phyloP scores from a whole-genome alignment of 2,329 filamentous ascomycete species.

The Fusarium agapanthi region DNA sequence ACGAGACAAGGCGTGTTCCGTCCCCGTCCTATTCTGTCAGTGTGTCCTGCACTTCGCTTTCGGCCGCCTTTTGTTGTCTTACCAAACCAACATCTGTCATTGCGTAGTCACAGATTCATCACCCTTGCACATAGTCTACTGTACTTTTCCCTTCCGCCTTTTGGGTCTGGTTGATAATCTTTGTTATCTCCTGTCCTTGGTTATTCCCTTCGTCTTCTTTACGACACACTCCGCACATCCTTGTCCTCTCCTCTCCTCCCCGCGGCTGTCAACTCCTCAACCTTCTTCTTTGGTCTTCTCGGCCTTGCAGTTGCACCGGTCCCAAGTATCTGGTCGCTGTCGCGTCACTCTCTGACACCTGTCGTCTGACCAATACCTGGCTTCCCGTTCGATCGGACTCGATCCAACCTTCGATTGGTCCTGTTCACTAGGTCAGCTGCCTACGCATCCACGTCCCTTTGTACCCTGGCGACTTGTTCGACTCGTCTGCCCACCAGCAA shows the following conservation, averaged over 20 bases:
- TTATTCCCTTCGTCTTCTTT: conserved; percentile 13
- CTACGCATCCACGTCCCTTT: conserved; percentile 26
- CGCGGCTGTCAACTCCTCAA: conserved; percentile 1
- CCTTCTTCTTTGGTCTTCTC: conserved; percentile 14
- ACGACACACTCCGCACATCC: background rate
- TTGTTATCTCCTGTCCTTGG: conserved; percentile 14
- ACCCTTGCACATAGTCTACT: conserved; percentile 10
- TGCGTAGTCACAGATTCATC: conserved; percentile 22
- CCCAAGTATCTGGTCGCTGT: conserved; percentile 35
- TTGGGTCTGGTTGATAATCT: conserved; percentile 17
- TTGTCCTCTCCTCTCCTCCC: background rate
- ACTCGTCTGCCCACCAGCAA: conserved; percentile 33
- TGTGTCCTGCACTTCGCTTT: conserved; percentile 11
- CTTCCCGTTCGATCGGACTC: conserved; percentile 25
- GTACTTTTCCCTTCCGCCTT: conserved; percentile 8
- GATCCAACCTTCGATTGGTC: conserved; percentile 33
- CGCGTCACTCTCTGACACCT: conserved; percentile 35
- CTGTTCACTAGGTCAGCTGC: conserved; percentile 34
- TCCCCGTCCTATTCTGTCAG: background rate
- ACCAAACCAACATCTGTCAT: conserved; percentile 27
- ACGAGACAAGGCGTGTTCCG: conserved; percentile 17
- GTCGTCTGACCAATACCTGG: conserved; percentile 34
- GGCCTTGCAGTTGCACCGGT: conserved; percentile 16
- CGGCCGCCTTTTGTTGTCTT: conserved; percentile 29
- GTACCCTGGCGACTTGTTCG: conserved; percentile 30